Conservation (phyloP, 2,329 filamentous ascomycete species). For the Grosmannia clavigera region DNA sequence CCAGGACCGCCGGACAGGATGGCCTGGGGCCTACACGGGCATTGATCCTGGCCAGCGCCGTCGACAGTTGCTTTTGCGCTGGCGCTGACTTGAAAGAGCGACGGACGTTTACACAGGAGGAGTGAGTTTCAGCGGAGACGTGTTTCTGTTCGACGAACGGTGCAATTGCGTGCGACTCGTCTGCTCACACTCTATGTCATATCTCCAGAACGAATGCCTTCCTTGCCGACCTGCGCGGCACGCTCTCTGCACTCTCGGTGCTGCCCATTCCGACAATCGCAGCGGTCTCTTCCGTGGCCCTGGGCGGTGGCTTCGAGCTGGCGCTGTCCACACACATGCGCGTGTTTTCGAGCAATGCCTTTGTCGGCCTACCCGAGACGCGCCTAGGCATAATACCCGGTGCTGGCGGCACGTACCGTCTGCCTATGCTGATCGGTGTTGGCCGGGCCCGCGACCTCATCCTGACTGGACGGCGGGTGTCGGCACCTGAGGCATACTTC, state of each 20-base stretch:
- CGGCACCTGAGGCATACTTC: conserved; percentile 78
- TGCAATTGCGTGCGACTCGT: background rate
- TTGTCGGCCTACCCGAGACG: conserved; percentile 80
- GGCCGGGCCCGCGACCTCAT: conserved; percentile 79
- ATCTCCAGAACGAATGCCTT: conserved; percentile 60
- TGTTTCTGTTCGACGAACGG: background rate
- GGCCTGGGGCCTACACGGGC: conserved; percentile 52
- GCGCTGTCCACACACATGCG: conserved; percentile 83
- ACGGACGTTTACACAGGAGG: conserved; percentile 58
- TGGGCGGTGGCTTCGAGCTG: conserved; percentile 89
- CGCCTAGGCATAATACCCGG: conserved; percentile 88
- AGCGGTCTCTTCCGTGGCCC: conserved; percentile 71
- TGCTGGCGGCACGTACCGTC: conserved; percentile 81
- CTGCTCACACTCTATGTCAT: background rate
- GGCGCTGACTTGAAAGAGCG: conserved; percentile 92
- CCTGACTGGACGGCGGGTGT: conserved; percentile 76
- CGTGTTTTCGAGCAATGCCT: conserved; percentile 67
- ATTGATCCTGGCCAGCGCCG: conserved; percentile 69
- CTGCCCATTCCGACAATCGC: conserved; percentile 85
- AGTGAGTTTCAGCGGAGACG: conserved; percentile 40
- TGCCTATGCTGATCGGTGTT: conserved; percentile 70
- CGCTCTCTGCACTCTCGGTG: conserved; percentile 58
- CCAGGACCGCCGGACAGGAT: conserved; percentile 21
- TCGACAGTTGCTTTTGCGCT: conserved; percentile 84
- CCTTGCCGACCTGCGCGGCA: conserved; percentile 61